Evolutionary conservation across 768 basidiomycete species (phyloP).

Genomic region (Rhodotorula graminis): DNA sequence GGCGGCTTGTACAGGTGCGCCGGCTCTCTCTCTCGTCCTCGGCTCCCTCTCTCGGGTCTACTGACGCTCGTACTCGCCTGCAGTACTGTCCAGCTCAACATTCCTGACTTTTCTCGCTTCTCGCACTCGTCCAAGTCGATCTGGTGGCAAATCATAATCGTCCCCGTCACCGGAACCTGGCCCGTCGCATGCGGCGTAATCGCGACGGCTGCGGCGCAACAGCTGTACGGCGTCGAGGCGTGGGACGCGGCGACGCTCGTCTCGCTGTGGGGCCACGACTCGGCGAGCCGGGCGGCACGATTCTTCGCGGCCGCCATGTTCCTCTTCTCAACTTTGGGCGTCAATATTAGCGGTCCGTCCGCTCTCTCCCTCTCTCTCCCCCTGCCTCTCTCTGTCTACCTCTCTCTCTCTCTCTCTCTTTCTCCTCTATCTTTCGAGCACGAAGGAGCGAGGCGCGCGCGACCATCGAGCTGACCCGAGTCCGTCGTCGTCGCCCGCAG

Average conservation of each 20-base stretch:
- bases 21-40: conserved; percentile 22
- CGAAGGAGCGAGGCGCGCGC: no score
- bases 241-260: conserved; percentile 21
- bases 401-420: no score
- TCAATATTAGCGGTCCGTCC: conserved; percentile 3
- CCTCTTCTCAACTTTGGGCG: conserved; percentile 7
- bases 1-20: neutral
- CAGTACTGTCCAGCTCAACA: no score
- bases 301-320: conserved; percentile 13
- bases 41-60: no score
- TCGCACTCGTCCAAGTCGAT: conserved; percentile 33
- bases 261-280: neutral
- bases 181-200: conserved; percentile 1
- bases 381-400: no score
- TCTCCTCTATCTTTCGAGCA: no score
- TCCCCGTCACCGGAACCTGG: conserved; percentile 19
- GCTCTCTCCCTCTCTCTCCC: neutral
- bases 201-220: conserved; percentile 7
- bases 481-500: neutral
- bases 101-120: conserved; percentile 38
- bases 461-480: neutral
- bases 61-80: no score
- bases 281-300: conserved; percentile 13
- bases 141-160: conserved; percentile 41
- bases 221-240: conserved; percentile 1